Evolutionary conservation across 2,329 filamentous ascomycete species (phyloP).

Genomic region (Clathrospora elynae): DNA sequence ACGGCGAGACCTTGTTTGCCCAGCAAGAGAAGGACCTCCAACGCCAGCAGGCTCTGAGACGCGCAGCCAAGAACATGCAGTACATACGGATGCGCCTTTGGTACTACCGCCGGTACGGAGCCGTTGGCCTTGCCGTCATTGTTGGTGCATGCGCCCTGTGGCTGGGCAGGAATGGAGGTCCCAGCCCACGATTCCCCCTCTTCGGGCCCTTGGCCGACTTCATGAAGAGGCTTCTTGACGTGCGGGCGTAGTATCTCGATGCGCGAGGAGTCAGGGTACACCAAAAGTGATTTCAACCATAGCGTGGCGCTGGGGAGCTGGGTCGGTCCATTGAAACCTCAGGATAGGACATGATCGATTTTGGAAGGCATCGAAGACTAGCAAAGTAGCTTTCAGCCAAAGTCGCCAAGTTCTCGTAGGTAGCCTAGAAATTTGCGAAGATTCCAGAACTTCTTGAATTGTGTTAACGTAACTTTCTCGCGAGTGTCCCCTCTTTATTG

Average conservation of each 20-base stretch:
- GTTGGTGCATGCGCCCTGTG: slow-evolving; percentile 46
- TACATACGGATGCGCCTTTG: slow-evolving; percentile 54
- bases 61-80: slow-evolving; percentile 49
- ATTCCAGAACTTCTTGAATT: no score
- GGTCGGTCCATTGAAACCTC: neutral
- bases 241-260: slow-evolving; percentile 6
- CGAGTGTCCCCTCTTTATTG: no score
- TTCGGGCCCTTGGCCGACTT: slow-evolving; percentile 26
- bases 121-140: slow-evolving; percentile 58
- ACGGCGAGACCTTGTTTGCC: slow-evolving; percentile 71
- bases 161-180: slow-evolving; percentile 34
- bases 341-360: neutral
- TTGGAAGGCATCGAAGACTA: neutral
- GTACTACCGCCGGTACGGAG: slow-evolving; percentile 69
- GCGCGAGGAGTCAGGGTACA: neutral
- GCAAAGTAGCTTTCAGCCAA: no score
- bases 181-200: slow-evolving; percentile 8
- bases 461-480: no score
- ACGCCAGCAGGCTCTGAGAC: slow-evolving; percentile 60
- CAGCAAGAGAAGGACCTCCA: slow-evolving; percentile 74
- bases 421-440: no score
- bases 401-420: no score
- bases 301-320: slow-evolving; percentile 1
- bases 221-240: slow-evolving; percentile 21
- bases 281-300: slow-evolving; percentile 15